Evolutionary conservation across 2,329 filamentous ascomycete species (phyloP), one percentile per base, ranked within the genome.

Genomic region (Curvularia hawaiiensis): DNA sequence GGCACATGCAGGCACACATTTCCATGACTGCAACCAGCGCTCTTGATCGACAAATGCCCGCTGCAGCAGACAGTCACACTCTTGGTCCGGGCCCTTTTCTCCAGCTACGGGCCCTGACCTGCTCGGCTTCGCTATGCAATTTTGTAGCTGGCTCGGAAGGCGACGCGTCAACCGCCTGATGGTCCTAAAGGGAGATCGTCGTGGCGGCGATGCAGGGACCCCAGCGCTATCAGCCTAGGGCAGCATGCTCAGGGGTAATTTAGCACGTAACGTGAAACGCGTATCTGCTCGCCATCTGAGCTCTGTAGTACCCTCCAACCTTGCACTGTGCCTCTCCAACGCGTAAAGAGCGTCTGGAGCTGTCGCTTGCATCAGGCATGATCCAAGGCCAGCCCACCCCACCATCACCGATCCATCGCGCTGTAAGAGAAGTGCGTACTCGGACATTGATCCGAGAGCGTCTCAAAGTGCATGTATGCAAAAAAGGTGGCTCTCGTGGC

Each of bases 1-100:
- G 66, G 67, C 59, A 50, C 47, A 61, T 65, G 69, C 74, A 75
- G 72, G 72, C 71, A 72, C 70, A 66, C 69, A 70, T 61, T 64
- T 64, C 63, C 54, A 57, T 52, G 72, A 22, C 50, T 39, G 41
- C 46, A 41, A 38, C 69, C 68, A 71, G 69, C 67, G 51, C 56
- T 68, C 55, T 60, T 68, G 65, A 68, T 63, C 66, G 70, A 62
- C 63, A 67, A 67, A 64, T 68, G 59, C 59, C 56, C 69, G 66
- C 69, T 71, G 69, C 72, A 68, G 71, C 63, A 66, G 59, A 57
- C 58, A 67, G 65, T 65, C 60, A 48, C 64, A 51, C 53, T 54
- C 49, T 54, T 61, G 59, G 55, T 60, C 58, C 61, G 62, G 28
- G 60, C 56, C 59, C 52, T 38, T 40, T 50, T 55, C 58, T 63